Evolutionary conservation across 2,329 filamentous ascomycete species (phyloP), one percentile per base, ranked within the genome.

Genomic region (Penicillium sp.): DNA sequence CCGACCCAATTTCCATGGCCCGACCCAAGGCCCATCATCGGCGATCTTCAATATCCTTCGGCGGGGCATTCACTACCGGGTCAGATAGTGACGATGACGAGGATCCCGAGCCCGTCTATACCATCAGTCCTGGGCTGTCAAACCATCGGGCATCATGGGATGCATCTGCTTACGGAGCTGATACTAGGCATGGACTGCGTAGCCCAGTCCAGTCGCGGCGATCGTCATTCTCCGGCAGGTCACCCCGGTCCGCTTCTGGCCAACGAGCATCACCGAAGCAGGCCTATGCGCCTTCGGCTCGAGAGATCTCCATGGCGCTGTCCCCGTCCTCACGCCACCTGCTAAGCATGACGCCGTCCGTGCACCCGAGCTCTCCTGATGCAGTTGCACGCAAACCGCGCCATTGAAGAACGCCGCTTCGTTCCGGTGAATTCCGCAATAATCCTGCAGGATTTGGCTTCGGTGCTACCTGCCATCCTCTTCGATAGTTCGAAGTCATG

Each of bases 281-380:
- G 50, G 48, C 38, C 16, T 45, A 51, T 44, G 18, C 40, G 8
- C 38, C 53, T 16, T 55, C 54, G 27, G 52, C 56, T 39, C 49
- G 53, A 24, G 58, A 63, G n/a, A 35, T 58, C 14, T 60, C 58
- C 13, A 57, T 60, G 54, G 58, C 60, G 9, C 35, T 62, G 33
- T 57, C 60, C 14, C 59, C 58, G 3, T 60, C 60, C 0, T 63
- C 61, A 25, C 60, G 54, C 30, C 60, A 63, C 40, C 25, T 55
- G n/a, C 58, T 63, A n/a, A 61, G 50, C 25, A 63, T 63, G 61
- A 63, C 61, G 8, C 54, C 56, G 13, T 54, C 50, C 6, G 22
- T 53, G 9, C 38, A 59, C 8, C 49, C 56, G 50, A 54, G 24
- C 42, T 63, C 55, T 20, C 48, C 58, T 50, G 59, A 63, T 5